phyloP scores from a whole-genome alignment of 257 asterid genomes.

The Leptodermis oblonga region DNA sequence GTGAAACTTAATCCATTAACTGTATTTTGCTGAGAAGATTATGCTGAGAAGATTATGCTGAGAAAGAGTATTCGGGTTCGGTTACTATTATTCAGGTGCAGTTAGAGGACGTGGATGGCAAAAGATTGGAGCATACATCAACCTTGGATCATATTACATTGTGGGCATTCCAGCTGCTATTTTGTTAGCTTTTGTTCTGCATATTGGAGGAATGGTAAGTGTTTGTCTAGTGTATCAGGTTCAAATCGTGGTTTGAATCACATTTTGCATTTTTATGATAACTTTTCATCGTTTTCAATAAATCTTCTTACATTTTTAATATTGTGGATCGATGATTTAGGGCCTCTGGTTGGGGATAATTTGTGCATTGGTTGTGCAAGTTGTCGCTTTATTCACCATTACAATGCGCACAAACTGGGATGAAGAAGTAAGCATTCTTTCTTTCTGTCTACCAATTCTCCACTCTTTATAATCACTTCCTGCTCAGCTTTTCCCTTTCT shows the following conservation, averaged over 20 bases:
- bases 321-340: conserved; percentile 24
- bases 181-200: conserved; percentile 58
- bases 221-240: not conserved
- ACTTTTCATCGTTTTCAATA: not conserved
- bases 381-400: conserved; percentile 38
- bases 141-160: conserved; percentile 82
- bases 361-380: conserved; percentile 74
- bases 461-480: not conserved
- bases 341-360: conserved; percentile 79
- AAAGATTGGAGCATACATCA: conserved; percentile 76
- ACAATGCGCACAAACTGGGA: conserved; percentile 53
- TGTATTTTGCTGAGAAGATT: not conserved
- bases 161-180: conserved; percentile 69
- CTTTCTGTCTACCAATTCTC: not conserved
- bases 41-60: not conserved
- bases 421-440: conserved; percentile 43
- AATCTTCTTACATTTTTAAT: no score
- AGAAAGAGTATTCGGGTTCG: not conserved
- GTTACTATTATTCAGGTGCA: conserved; percentile 39
- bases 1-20: not conserved
- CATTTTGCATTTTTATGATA: not conserved
- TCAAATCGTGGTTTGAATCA: not conserved
- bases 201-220: conserved; percentile 66
- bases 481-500: not conserved
- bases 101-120: conserved; percentile 81